Evolutionary conservation across 139 green algal species (phyloP).

Genomic region (Pseudopediastrum boryanum): DNA sequence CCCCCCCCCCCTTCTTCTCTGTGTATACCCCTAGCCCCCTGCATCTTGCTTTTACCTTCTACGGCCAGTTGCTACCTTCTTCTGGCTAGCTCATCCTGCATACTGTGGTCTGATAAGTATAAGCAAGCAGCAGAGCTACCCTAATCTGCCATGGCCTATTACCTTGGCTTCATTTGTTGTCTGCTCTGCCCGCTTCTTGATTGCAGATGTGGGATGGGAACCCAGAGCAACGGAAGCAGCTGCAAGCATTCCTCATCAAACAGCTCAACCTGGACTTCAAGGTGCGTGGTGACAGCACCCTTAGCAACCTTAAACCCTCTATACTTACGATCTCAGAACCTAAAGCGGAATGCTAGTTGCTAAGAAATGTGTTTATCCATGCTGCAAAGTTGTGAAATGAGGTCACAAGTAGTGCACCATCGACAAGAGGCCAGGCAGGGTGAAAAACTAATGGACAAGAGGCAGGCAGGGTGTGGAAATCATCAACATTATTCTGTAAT

Average conservation of each 20-base stretch:
- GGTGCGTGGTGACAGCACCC: too few relatives aligned
- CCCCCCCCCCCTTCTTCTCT: too few relatives aligned
- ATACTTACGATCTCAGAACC: too few relatives aligned
- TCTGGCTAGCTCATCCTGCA: not conserved
- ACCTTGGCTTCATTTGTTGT: not conserved
- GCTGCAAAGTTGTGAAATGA: not conserved
- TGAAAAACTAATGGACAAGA: not conserved
- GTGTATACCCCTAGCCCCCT: not conserved
- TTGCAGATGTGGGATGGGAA: slow-evolving; percentile 15
- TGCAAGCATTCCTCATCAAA: slow-evolving; percentile 10
- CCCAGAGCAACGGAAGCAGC: slow-evolving; percentile 1
- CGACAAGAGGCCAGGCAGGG: not conserved
- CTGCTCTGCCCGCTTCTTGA: not conserved
- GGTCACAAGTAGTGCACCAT: not conserved
- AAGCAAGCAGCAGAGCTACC: too few relatives aligned
- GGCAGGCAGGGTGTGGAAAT: not conserved
- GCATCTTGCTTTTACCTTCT: not conserved
- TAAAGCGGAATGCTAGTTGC: not conserved
- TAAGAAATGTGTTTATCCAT: not conserved
- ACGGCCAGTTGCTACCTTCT: not conserved
- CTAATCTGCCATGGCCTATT: not conserved
- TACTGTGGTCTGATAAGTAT: not conserved
- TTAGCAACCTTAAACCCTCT: too few relatives aligned
- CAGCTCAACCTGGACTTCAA: slow-evolving; percentile 19
- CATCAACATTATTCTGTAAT: too few relatives aligned